A percentile compares a stretch with the other conserved stretches of the same genome.
phyloP scores from a whole-genome alignment of 2,329 filamentous ascomycete genomes.

The Hypocrella siamensis region DNA sequence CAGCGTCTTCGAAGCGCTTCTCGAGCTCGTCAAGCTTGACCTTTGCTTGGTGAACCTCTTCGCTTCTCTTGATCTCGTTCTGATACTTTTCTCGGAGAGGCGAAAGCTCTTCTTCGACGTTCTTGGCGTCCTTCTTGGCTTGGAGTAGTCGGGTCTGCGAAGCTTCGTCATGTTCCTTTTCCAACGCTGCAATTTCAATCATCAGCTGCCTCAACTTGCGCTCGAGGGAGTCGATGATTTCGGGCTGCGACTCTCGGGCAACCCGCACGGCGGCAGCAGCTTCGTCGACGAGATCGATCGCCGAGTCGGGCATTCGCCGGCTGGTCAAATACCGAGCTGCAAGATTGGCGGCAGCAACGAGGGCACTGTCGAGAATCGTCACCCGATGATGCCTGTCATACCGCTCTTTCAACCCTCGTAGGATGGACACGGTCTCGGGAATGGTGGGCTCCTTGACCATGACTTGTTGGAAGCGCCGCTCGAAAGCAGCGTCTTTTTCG shows the following conservation, averaged over 20 bases:
- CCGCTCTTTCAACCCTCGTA: constrained; percentile 94
- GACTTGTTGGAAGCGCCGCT: constrained; percentile 96
- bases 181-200: constrained; percentile 92
- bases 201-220: constrained; percentile 78
- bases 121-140: constrained; percentile 81
- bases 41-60: constrained; percentile 86
- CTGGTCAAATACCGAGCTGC: constrained; percentile 88
- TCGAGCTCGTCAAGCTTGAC: constrained; percentile 84
- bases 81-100: constrained; percentile 93
- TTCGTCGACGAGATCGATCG: constrained; percentile 92
- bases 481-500: constrained; percentile 95
- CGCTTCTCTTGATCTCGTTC: constrained; percentile 78
- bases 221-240: constrained; percentile 89
- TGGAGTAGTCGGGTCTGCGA: constrained; percentile 69
- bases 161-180: constrained; percentile 87
- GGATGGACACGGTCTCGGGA: constrained; percentile 83
- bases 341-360: constrained; percentile 80
- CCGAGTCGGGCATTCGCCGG: constrained; percentile 83
- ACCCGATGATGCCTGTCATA: constrained; percentile 98
- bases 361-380: constrained; percentile 84
- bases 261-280: constrained; percentile 93
- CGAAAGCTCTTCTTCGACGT: constrained; percentile 82
- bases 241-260: constrained; percentile 87
- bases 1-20: constrained; percentile 87
- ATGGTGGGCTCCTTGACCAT: constrained; percentile 88